A percentile compares a stretch with the other conserved stretches of the same genome.
phyloP scores from a whole-genome alignment of 257 asterid genomes.

The Cinchona pubescens region DNA sequence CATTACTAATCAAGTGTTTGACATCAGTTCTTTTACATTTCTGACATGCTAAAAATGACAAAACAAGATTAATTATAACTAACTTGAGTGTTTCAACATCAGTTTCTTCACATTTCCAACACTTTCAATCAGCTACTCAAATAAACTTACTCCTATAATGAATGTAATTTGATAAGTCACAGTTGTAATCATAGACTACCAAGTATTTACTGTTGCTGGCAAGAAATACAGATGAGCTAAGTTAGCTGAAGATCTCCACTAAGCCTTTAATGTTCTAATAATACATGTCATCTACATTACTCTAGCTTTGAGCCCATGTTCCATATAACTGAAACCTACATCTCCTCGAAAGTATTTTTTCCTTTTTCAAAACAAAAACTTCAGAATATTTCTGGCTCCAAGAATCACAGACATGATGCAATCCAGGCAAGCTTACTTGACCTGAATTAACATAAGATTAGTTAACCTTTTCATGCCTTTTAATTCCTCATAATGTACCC shows the following conservation, averaged over 20 bases:
- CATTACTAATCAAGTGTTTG: background rate
- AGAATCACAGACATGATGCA: background rate
- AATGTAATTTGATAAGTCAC: background rate
- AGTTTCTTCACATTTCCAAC: background rate
- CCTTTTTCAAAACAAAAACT: too few species aligned
- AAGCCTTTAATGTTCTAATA: background rate
- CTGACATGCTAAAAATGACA: background rate
- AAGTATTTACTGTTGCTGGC: background rate
- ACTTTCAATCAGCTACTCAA: background rate
- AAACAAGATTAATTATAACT: background rate
- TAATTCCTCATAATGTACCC: background rate
- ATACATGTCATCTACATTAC: background rate
- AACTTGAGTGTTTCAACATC: background rate
- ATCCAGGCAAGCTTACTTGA: background rate
- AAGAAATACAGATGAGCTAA: background rate
- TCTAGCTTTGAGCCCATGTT: background rate
- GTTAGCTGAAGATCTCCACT: background rate
- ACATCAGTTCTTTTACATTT: background rate
- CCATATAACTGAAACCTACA: background rate
- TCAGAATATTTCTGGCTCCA: background rate
- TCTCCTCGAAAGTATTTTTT: background rate
- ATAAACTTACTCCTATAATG: background rate
- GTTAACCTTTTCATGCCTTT: background rate
- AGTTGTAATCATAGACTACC: background rate
- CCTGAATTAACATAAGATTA: background rate